Base-by-base conservation (phyloP, 495 filamentous ascomycete genomes). In the Xylaria palmicola region DNA sequence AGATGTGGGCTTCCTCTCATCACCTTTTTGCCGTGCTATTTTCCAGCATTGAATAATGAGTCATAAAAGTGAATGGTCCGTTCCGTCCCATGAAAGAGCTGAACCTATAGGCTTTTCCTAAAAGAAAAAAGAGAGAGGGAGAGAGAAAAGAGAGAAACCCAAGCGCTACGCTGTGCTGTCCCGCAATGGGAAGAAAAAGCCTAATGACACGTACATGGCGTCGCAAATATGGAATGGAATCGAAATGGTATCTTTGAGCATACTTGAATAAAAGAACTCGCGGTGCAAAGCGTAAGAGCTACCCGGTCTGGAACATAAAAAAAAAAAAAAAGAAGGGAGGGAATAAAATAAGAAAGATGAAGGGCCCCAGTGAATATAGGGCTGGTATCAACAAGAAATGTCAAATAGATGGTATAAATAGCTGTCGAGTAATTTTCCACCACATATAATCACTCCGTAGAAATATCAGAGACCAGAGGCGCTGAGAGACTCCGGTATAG, bases 361-460 rank as follows among this genome's bases (percentile, higher is more conserved):
- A 9, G 27, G 29, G 24, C 24, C 47, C 34, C 8, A 15, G 10
- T 19, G 12, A 32, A 13, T 30, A 36, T 26, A 52, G 49, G 27
- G 41, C 41, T 10, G 39, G 3, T 52, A 50, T 51, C 32, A 36
- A 39, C 12, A 32, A 36, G 10, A 29, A n/a, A 20, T 39, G 2
- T 8, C 27, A 19, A 44, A 26, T 36, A 39, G 27, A 47, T 36
- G 5, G 32, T 37, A 49, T 48, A 36, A 15, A n/a, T 22, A 45
- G 10, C 41, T 17, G 19, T 39, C 5, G 15, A 51, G 13, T 15
- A 44, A 61, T 22, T 51, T 66, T 24, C 60, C 36, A 24, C 24
- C 47, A 8, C 7, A 26, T 41, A 41, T n/a, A n/a, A 5, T 55
- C 66, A 59, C 56, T 65, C 67, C 65, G 67, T 52, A 60, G 66